phyloP scores from a whole-genome alignment of 805 yeast species.

The Saccharomycopsis lassenensis region DNA sequence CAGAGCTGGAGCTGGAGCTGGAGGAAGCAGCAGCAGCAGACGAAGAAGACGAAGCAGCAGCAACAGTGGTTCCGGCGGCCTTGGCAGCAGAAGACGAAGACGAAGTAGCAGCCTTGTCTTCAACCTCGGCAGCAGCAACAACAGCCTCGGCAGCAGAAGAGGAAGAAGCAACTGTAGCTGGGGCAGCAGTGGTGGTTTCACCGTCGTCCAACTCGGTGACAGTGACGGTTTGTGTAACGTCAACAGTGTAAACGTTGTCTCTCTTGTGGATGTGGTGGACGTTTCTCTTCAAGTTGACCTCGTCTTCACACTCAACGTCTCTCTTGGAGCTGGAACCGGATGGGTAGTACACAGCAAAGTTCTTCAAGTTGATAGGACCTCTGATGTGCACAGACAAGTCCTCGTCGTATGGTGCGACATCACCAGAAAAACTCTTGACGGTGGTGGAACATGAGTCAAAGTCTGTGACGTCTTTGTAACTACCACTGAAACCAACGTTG shows the following conservation, averaged over 20 bases:
- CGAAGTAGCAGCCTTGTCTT: conserved; percentile 12
- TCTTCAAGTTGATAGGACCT: conserved; percentile 72
- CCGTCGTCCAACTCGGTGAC: conserved; percentile 48
- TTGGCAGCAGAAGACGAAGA: conserved; percentile 38
- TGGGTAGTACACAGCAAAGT: conserved; percentile 78
- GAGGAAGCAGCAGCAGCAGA: too few species aligned
- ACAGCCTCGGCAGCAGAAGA: conserved; percentile 22
- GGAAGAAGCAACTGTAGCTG: conserved; percentile 19
- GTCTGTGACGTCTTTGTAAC: conserved; percentile 65
- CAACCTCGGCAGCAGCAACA: conserved; percentile 21
- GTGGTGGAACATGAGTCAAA: conserved; percentile 58
- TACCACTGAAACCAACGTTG: conserved; percentile 76
- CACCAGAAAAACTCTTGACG: conserved; percentile 51
- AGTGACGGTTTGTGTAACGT: conserved; percentile 69
- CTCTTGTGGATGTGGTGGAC: conserved; percentile 37
- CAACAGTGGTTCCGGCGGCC: too few species aligned
- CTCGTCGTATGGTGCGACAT: conserved; percentile 72
- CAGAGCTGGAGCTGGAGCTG: too few species aligned
- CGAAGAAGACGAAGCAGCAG: too few species aligned
- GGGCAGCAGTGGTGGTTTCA: conserved; percentile 23
- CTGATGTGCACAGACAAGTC: conserved; percentile 84
- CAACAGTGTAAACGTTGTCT: conserved; percentile 50
- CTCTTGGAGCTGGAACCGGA: conserved; percentile 32
- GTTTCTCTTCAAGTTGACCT: conserved; percentile 18
- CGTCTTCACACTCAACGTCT: conserved; percentile 25